Base-by-base conservation (phyloP, 2,329 filamentous ascomycete genomes). In the Zymoseptoria crescenta region DNA sequence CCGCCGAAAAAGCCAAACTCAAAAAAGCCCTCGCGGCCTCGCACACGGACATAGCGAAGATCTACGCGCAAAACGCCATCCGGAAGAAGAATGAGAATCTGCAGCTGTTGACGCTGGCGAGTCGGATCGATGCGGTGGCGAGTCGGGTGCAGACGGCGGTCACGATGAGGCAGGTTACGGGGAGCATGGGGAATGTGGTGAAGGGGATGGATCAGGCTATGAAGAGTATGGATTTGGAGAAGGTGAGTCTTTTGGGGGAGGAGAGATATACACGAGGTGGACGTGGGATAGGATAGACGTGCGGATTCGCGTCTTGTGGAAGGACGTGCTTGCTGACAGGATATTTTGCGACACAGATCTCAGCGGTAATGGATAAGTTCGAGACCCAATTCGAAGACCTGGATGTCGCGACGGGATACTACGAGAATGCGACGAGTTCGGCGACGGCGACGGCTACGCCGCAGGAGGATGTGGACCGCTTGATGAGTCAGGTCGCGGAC, bases 401-500 rank as follows among this genome's bases (percentile, higher is more conserved):
- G 50, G 79, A 81, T 61, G 78, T 79, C 49, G 77, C 77, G 49
- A 79, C 88, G 8, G 78, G 86, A 66, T 91, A 92, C 75, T 94
- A 94, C 75, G 89, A 93, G 74, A 91, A 92, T 70, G 89, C 90
- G 60, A 93, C 92, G 62, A 85, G 83, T 21, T 87, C 88, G 61
- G 88, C 87, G 45, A 95, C 91, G 73, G 89, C 75, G 69, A 87
- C 78, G 72, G 89, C 79, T 73, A 92, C 77, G 76, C 89, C 78
- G 75, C 83, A 96, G 72, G 91, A 95, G 67, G 90, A 92, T 66
- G 90, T 96, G 1, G 91, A 96, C 73, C 86, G 90, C 65, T 77
- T 96, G 62, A 87, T 96, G 75, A 87, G 84, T 64, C 88, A 95
- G 76, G 84, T 94, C 50, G 91, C 91, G 63, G 91, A 96, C 73